phyloP scores from a whole-genome alignment of 2,329 filamentous ascomycete species.

The Trichoderma sp. region DNA sequence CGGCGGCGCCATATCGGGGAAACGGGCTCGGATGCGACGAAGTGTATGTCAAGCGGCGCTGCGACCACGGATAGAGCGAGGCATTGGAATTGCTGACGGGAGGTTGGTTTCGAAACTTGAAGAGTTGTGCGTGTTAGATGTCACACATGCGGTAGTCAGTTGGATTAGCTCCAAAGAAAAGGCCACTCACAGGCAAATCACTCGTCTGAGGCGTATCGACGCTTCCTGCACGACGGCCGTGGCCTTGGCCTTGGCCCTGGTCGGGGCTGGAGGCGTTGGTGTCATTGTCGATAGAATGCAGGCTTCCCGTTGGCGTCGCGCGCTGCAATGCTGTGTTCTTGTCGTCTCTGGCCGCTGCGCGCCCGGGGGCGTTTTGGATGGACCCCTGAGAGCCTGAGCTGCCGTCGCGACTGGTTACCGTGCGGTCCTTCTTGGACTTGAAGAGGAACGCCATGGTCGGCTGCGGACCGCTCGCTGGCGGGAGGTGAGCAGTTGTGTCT shows the following conservation, averaged over 20 bases:
- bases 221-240: slow-evolving; percentile 52
- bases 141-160: neutral
- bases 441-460: slow-evolving; percentile 74
- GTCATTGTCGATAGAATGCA: slow-evolving; percentile 67
- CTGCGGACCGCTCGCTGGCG: slow-evolving; percentile 40
- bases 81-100: slow-evolving; percentile 59
- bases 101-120: slow-evolving; percentile 32
- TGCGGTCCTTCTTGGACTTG: slow-evolving; percentile 74
- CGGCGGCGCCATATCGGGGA: slow-evolving; percentile 92
- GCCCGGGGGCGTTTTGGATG: slow-evolving; percentile 47
- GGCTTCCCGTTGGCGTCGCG: slow-evolving; percentile 71
- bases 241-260: slow-evolving; percentile 42
- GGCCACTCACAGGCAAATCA: slow-evolving; percentile 42
- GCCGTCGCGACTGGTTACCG: slow-evolving; percentile 53
- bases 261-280: slow-evolving; percentile 60
- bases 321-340: slow-evolving; percentile 52
- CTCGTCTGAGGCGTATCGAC: slow-evolving; percentile 43
- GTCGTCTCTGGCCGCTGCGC: slow-evolving; percentile 47
- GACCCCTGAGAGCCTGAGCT: slow-evolving; percentile 47
- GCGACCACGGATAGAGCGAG: slow-evolving; percentile 93
- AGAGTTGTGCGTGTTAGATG: slow-evolving; percentile 5
- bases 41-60: slow-evolving; percentile 81
- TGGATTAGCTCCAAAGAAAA: neutral
- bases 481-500: slow-evolving; percentile 24
- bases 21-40: slow-evolving; percentile 82